Evolutionary conservation across 805 yeast species (phyloP).

Genomic region (Teunomyces kruisii): DNA sequence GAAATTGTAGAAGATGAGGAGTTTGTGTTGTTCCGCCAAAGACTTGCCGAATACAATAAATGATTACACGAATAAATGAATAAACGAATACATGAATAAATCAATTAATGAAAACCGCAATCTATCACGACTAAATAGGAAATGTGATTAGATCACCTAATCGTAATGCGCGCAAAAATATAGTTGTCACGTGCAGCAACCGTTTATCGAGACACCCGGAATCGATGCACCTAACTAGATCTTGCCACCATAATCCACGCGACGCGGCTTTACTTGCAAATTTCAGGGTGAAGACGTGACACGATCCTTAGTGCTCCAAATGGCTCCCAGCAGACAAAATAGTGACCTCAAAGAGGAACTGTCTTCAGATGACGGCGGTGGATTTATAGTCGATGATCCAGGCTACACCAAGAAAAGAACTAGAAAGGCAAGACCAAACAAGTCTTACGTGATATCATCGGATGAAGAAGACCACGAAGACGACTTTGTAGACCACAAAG

Average conservation of each 20-base stretch:
- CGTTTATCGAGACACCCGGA: background rate
- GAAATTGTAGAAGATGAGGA: conserved; percentile 36
- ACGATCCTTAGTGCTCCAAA: background rate
- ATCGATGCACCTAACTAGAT: no score
- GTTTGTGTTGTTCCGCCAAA: conserved; percentile 20
- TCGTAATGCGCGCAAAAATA: background rate
- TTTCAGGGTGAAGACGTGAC: no score
- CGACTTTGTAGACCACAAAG: conserved; percentile 9
- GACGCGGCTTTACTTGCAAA: background rate
- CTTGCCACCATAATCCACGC: background rate
- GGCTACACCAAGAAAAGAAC: conserved; percentile 19
- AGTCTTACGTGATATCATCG: conserved; percentile 25
- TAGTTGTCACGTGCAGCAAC: background rate
- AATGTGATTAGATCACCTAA: background rate
- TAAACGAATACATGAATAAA: no score
- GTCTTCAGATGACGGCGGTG: conserved; percentile 27
- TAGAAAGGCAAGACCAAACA: conserved; percentile 8
- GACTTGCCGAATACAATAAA: conserved; percentile 11
- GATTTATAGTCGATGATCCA: conserved; percentile 42
- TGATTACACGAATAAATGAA: no score
- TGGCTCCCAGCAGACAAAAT: conserved; percentile 1
- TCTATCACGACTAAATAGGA: background rate
- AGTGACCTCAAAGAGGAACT: background rate
- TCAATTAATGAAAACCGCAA: background rate
- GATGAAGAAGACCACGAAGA: conserved; percentile 17